Base-by-base conservation (phyloP, 2,329 filamentous ascomycete species). In the Penicillium sp. region DNA sequence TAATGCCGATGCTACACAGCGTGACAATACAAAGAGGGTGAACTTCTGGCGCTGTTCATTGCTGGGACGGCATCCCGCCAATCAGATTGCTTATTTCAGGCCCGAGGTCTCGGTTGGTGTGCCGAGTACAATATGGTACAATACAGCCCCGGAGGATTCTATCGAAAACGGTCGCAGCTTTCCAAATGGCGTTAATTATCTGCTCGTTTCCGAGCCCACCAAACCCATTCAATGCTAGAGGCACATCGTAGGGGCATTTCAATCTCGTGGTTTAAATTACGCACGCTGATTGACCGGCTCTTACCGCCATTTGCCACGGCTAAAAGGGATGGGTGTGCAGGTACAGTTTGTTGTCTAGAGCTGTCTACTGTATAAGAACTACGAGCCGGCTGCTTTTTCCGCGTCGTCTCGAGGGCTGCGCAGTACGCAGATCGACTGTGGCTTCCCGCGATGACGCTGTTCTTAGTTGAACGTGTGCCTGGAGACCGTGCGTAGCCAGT, bases 31-130 rank as follows among this genome's bases (percentile, higher is more conserved):
- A 8, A 20, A 18, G 28, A 1, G 18, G 6, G 8, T 3, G 1
- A 13, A 6, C 3, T 15, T 28, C 20, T 10, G n/a, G 15, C 23
- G 25, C 24, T 12, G 15, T 32, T 49, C 25, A 59, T 61, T 61
- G 57, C 52, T 57, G 56, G 59, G 20, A 46, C 13, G 20, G 7
- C 12, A 38, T 49, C 48, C 59, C 59, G 50, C 59, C 57, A 60
- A 50, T 60, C 23, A 55, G 1, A 44, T 24, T 1, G 1, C 23
- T 4, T 2, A 1, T 2, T 23, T 43, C 9, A 9, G 40, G 6
- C 6, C 23, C 29, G 31, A 40, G 9, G 6, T 33, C 32, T 50
- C 32, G n/a, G 42, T 9, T 45, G 42, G 37, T 24, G 46, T 52
- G 46, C 44, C 29, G 18, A 18, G 29, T 27, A 54, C 52, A 27